Conservation (phyloP, 2,329 filamentous ascomycete species). For the Fusarium sulawesiense region DNA sequence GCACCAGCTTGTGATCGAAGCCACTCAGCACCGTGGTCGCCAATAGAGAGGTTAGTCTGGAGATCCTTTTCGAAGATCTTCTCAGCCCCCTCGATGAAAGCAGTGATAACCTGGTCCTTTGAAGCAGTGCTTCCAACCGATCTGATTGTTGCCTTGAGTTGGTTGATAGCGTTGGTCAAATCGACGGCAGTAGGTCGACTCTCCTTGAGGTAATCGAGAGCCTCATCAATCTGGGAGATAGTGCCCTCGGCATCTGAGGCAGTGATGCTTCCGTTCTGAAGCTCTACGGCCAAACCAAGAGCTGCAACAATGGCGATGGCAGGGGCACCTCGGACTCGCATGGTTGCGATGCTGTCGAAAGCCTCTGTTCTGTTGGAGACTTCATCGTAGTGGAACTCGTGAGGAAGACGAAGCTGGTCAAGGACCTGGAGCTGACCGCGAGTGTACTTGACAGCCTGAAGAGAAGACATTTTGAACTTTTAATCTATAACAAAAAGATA, state of each 20-base stretch:
- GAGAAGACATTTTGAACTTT: slow-evolving; percentile 59
- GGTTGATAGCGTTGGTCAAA: slow-evolving; percentile 86
- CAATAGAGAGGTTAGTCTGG: slow-evolving; percentile 87
- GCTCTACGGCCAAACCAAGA: slow-evolving; percentile 86
- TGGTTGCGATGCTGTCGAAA: slow-evolving; percentile 84
- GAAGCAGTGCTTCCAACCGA: slow-evolving; percentile 56
- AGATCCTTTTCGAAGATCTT: slow-evolving; percentile 89
- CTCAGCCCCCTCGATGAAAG: slow-evolving; percentile 85
- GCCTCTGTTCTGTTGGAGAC: slow-evolving; percentile 78
- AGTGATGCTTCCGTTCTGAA: slow-evolving; percentile 65
- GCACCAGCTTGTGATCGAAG: slow-evolving; percentile 70
- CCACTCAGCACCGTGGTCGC: slow-evolving; percentile 85
- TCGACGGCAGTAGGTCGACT: slow-evolving; percentile 96
- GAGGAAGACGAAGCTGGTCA: slow-evolving; percentile 84
- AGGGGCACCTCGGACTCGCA: slow-evolving; percentile 83
- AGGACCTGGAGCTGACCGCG: slow-evolving; percentile 80
- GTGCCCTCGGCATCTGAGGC: slow-evolving; percentile 65
- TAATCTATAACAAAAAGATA: not conserved
- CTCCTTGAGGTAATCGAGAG: slow-evolving; percentile 86
- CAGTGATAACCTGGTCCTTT: slow-evolving; percentile 67
- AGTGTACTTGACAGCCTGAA: slow-evolving; percentile 82
- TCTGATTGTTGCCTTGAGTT: slow-evolving; percentile 75
- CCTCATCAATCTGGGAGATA: slow-evolving; percentile 77
- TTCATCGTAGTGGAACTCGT: slow-evolving; percentile 81
- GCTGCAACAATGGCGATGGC: slow-evolving; percentile 98